phyloP scores from a whole-genome alignment of 306 rosid genomes.

The Medicago truncatula region DNA sequence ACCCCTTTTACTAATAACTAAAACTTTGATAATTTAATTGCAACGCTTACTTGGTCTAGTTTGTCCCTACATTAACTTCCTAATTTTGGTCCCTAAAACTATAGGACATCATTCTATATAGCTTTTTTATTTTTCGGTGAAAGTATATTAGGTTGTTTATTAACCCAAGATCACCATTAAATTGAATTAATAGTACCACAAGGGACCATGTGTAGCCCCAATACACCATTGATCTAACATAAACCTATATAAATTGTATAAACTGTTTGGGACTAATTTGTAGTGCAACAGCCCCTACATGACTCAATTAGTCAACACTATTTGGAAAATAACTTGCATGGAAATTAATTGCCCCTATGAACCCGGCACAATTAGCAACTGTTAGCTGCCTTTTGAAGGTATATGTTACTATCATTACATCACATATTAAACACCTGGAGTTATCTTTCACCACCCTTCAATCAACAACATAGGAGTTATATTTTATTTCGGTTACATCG shows the following conservation, averaged over 20 bases:
- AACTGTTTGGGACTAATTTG: neutral
- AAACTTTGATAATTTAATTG: conserved; percentile 23
- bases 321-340: conserved; percentile 1
- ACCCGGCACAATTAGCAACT: conserved; percentile 26
- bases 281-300: neutral
- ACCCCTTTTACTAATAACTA: neutral
- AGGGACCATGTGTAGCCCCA: neutral
- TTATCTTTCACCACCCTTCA: conserved; percentile 8
- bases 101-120: neutral
- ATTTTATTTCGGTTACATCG: neutral
- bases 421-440: conserved; percentile 21
- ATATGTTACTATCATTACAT: conserved; percentile 12
- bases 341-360: conserved; percentile 17
- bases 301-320: conserved; percentile 12
- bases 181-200: neutral
- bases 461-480: neutral
- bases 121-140: neutral
- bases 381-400: neutral
- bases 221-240: neutral
- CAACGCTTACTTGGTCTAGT: conserved; percentile 14
- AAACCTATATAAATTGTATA: neutral
- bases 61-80: conserved; percentile 25
- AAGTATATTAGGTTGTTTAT: neutral
- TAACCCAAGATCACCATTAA: neutral
- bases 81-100: conserved; percentile 21